Evolutionary conservation across 306 rosid genomes (phyloP).

Genomic region (Fragaria ananassa): DNA sequence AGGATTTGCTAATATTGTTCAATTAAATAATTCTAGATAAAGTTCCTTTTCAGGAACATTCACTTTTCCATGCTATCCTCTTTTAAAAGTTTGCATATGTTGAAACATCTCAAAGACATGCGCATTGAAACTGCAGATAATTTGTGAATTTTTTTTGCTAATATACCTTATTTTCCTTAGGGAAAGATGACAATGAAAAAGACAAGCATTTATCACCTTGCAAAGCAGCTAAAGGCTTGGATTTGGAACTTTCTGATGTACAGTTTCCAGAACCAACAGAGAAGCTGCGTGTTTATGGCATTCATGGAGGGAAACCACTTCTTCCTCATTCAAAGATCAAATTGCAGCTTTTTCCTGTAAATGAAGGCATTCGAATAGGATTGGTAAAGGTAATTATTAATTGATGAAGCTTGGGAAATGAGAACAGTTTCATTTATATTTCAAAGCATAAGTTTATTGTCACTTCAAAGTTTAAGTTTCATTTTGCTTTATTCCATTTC

Average conservation of each 20-base stretch:
- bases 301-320: slow-evolving; percentile 32
- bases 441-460: background rate
- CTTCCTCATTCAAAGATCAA: slow-evolving; percentile 59
- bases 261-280: slow-evolving; percentile 22
- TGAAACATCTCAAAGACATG: background rate
- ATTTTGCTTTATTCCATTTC: slow-evolving; percentile 13
- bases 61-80: background rate
- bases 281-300: slow-evolving; percentile 21
- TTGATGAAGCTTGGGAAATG: slow-evolving; percentile 27
- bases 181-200: slow-evolving; percentile 30
- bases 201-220: slow-evolving; percentile 25
- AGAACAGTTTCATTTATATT: slow-evolving; percentile 3
- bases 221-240: slow-evolving; percentile 25
- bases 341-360: slow-evolving; percentile 76
- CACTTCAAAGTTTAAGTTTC: background rate
- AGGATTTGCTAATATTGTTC: background rate
- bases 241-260: slow-evolving; percentile 13
- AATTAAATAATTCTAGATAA: background rate
- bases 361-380: slow-evolving; percentile 53
- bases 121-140: background rate
- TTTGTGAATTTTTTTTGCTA: slow-evolving; percentile 11
- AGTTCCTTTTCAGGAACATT: background rate
- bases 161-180: slow-evolving; percentile 22
- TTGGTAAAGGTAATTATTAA: slow-evolving; percentile 63
- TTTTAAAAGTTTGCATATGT: slow-evolving; percentile 11